phyloP scores from a whole-genome alignment of 1,139 yeast genomes.

The Meyerozyma smithsonii region DNA sequence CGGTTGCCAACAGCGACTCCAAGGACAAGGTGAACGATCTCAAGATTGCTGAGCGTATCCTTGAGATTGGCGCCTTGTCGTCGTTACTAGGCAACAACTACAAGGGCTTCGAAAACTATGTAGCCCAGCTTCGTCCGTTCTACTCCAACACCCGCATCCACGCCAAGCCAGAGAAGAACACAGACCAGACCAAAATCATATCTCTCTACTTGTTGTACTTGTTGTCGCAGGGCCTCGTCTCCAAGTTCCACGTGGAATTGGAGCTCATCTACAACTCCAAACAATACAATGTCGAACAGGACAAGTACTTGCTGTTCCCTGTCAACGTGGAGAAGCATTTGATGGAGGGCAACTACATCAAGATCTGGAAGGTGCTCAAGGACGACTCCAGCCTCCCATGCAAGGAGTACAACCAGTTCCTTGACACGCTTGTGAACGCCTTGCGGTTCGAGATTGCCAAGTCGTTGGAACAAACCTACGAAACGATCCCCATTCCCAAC shows the following conservation, averaged over 20 bases:
- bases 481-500: conserved; percentile 71
- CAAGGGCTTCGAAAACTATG: conserved; percentile 62
- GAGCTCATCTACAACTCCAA: conserved; percentile 60
- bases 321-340: conserved; percentile 86
- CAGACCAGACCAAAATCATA: conserved; percentile 64
- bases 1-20: conserved; percentile 30
- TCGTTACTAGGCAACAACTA: conserved; percentile 63
- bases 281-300: conserved; percentile 40
- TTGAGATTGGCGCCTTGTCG: conserved; percentile 83
- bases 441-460: conserved; percentile 85
- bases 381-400: conserved; percentile 50
- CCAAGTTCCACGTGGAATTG: conserved; percentile 84
- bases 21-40: conserved; percentile 58
- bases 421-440: conserved; percentile 63
- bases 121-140: conserved; percentile 75
- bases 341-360: conserved; percentile 95
- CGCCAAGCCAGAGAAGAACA: conserved; percentile 46
- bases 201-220: conserved; percentile 73
- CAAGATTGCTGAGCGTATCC: conserved; percentile 69
- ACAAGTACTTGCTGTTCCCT: conserved; percentile 71
- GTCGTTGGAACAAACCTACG: conserved; percentile 77
- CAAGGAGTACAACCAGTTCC: conserved; percentile 56
- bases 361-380: conserved; percentile 77
- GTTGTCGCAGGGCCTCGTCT: conserved; percentile 77
- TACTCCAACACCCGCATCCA: conserved; percentile 51